Percentiles rank a stretch among this genome's conserved stretches.
phyloP scores from a whole-genome alignment of 805 yeast species.

The Teunomyces funiuensis region DNA sequence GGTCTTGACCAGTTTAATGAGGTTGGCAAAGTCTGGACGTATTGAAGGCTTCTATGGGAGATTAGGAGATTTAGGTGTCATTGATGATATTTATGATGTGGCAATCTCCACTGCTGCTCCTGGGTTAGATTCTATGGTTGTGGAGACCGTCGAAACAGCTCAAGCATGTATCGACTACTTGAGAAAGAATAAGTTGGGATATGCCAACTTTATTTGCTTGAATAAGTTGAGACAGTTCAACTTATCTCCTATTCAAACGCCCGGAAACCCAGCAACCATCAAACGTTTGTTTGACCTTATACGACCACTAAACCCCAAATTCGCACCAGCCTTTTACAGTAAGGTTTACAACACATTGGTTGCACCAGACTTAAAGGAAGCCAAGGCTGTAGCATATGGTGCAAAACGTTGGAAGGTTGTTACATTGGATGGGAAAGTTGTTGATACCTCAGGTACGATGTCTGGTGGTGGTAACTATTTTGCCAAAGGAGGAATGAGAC shows the following conservation, averaged over 20 bases:
- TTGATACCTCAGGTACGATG: conserved; percentile 92
- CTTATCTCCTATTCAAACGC: conserved; percentile 60
- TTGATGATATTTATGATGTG: conserved; percentile 84
- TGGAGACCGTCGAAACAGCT: conserved; percentile 67
- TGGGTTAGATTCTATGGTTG: conserved; percentile 88
- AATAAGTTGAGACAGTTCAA: conserved; percentile 69
- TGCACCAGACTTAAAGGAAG: conserved; percentile 73
- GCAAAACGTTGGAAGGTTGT: conserved; percentile 81
- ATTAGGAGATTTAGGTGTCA: conserved; percentile 88
- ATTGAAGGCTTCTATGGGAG: conserved; percentile 86
- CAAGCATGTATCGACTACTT: conserved; percentile 72
- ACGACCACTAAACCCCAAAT: conserved; percentile 61
- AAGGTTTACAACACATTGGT: conserved; percentile 86
- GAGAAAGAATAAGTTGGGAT: conserved; percentile 79
- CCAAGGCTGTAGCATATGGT: conserved; percentile 86
- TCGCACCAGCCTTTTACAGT: conserved; percentile 86
- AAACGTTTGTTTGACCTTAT: conserved; percentile 86
- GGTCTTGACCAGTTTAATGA: conserved; percentile 66
- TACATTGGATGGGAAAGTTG: conserved; percentile 86
- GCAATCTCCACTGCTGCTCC: conserved; percentile 96
- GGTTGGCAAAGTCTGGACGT: conserved; percentile 77
- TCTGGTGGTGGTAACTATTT: conserved; percentile 88
- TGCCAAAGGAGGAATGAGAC: conserved; percentile 75
- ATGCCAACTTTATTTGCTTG: conserved; percentile 82
- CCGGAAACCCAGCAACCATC: conserved; percentile 58